Conservation (phyloP, 179 eudicot species). For the Spergularia azorica region DNA sequence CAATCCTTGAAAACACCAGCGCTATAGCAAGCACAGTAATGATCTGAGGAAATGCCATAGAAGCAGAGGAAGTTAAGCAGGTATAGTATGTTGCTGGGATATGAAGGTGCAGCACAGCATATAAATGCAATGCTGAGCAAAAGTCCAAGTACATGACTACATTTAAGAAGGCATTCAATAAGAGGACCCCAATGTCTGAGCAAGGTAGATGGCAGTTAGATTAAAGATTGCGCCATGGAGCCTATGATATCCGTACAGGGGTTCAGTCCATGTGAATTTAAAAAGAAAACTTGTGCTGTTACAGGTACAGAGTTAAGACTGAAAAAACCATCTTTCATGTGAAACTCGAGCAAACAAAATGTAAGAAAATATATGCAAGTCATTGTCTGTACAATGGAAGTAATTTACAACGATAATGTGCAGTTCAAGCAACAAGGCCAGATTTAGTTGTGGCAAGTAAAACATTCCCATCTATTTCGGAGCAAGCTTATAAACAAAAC, state of each 20-base stretch:
- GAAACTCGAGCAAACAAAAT: neutral
- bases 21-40: constrained; percentile 25
- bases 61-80: neutral
- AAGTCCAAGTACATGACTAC: constrained; percentile 9
- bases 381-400: constrained; percentile 5
- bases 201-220: constrained; percentile 28
- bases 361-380: neutral
- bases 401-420: neutral
- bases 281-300: neutral
- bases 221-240: constrained; percentile 20
- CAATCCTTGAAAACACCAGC: constrained; percentile 43
- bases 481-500: neutral
- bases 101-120: neutral
- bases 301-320: neutral
- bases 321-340: neutral
- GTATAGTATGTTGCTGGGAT: neutral
- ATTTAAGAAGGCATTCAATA: constrained; percentile 26
- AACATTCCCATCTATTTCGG: neutral
- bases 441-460: constrained; percentile 2
- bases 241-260: constrained; percentile 16
- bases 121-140: constrained; percentile 14
- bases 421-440: neutral
- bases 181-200: constrained; percentile 27
- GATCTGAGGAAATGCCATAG: constrained; percentile 40
- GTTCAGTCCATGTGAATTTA: constrained; percentile 9